phyloP scores from a whole-genome alignment of 2,329 filamentous ascomycete genomes.

The Calonectria leucothoes region DNA sequence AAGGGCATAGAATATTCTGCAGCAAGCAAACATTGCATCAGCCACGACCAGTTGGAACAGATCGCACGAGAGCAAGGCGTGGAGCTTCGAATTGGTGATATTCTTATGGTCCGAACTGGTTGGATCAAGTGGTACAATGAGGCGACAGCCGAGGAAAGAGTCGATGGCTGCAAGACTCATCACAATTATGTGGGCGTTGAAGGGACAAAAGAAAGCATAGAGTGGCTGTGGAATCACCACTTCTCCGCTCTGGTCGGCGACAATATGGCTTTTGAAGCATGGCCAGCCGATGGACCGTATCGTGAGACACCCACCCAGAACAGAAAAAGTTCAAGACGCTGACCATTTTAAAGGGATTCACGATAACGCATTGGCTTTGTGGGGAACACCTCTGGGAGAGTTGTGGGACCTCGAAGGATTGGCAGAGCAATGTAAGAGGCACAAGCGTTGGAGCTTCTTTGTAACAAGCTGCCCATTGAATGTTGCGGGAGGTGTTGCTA shows the following conservation, averaged over 20 bases:
- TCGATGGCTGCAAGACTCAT: background rate
- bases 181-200: constrained; percentile 13
- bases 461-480: constrained; percentile 69
- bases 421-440: constrained; percentile 62
- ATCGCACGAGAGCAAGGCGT: background rate
- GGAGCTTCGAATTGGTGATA: background rate
- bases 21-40: constrained; percentile 3
- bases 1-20: background rate
- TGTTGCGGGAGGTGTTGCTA: constrained; percentile 23
- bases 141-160: background rate
- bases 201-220: background rate
- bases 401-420: constrained; percentile 67
- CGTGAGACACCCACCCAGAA: background rate
- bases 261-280: constrained; percentile 16
- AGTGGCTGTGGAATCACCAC: constrained; percentile 19
- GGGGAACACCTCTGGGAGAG: constrained; percentile 60
- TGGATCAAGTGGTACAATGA: constrained; percentile 18
- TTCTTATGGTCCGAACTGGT: constrained; percentile 9
- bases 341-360: constrained; percentile 1
- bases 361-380: constrained; percentile 4
- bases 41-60: background rate
- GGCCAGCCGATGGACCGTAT: constrained; percentile 1
- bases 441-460: constrained; percentile 69
- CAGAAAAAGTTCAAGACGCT: background rate
- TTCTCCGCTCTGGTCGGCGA: constrained; percentile 15